A percentile compares a stretch with the other conserved stretches of the same genome.
Conservation (phyloP, 441 rosid species). For the Jatropha multifida region DNA sequence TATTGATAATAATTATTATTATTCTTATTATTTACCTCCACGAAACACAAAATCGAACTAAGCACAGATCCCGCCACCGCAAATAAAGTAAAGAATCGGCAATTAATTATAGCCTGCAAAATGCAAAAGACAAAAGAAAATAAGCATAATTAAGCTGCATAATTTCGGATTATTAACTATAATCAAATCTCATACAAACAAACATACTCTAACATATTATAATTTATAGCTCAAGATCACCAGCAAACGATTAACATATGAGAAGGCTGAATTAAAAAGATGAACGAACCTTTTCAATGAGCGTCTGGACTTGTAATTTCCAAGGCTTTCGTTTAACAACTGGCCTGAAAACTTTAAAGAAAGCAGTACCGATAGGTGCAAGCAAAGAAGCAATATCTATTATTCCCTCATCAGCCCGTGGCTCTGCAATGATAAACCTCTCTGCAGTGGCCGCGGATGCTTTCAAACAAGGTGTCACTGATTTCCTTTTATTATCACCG, state of each 20-base stretch:
- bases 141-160: too few species aligned
- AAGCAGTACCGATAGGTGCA: conserved; percentile 12
- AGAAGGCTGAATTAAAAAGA: neutral
- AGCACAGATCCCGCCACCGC: conserved; percentile 70
- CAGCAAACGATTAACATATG: too few species aligned
- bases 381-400: conserved; percentile 30
- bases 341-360: conserved; percentile 27
- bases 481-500: conserved; percentile 26
- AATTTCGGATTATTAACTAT: too few species aligned
- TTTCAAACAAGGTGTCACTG: conserved; percentile 27
- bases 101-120: conserved; percentile 57
- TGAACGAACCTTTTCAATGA: conserved; percentile 54
- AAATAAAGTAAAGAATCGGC: conserved; percentile 64
- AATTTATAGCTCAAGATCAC: too few species aligned
- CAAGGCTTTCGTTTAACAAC: conserved; percentile 27
- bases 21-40: conserved; percentile 48
- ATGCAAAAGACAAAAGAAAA: neutral
- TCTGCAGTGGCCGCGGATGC: conserved; percentile 26
- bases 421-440: conserved; percentile 17
- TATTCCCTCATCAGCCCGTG: conserved; percentile 21
- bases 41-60: conserved; percentile 62
- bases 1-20: neutral
- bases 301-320: conserved; percentile 41
- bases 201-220: too few species aligned
- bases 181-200: too few species aligned